Evolutionary conservation across 352 stramenopile species (phyloP), one percentile per base, ranked within the genome.

Genomic region (Thraustotheca clavata): DNA sequence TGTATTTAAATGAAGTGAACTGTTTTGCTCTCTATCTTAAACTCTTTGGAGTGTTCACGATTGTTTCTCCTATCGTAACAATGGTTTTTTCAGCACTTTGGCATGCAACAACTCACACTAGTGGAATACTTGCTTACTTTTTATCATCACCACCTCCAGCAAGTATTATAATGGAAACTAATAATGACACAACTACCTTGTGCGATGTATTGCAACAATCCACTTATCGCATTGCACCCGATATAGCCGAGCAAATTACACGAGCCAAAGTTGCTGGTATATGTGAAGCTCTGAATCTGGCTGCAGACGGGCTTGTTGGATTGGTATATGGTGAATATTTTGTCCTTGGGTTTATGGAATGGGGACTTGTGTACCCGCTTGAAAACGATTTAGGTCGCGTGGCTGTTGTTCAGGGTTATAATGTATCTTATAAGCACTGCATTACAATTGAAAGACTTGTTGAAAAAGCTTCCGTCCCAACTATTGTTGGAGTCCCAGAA

Each of bases 251-350:
- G 14, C 50, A 60, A 60, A 49, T 60, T 31, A 60, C 50, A 29
- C 12, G 20, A 50, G 50, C 50, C 11, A 60, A 60, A 27, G 16
- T 38, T 14, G 29, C 50, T 2, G 20, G 20, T 16, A 52, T 35
- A 1, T 60, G 50, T 35, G 50, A 60, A 35, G 31, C 50, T 24
- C 18, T 60, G 12, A 60, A 60, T 35, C 38, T 60, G 12, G 50
- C 50, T 9, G 12, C 50, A 16, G 50, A 60, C 9, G 50, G 50
- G 3, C 38, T 60, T 7, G 2, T 60, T 8, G 20, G 31, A 20
- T 35, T 60, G 24, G 32, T 50, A 9, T 60, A 60, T 27, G 50
- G 50, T n/a, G 29, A 22, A 2, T 22, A 31, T 9, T 12, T n/a
- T 11, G 50, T 60, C 32, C 9, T 60, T 16, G 50, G 50, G 29